These are phyloP conservation scores for Botrytis paeoniae DNA, from an alignment of 2,329 filamentous ascomycete genomes.

Conservation along the genomic window DNA sequence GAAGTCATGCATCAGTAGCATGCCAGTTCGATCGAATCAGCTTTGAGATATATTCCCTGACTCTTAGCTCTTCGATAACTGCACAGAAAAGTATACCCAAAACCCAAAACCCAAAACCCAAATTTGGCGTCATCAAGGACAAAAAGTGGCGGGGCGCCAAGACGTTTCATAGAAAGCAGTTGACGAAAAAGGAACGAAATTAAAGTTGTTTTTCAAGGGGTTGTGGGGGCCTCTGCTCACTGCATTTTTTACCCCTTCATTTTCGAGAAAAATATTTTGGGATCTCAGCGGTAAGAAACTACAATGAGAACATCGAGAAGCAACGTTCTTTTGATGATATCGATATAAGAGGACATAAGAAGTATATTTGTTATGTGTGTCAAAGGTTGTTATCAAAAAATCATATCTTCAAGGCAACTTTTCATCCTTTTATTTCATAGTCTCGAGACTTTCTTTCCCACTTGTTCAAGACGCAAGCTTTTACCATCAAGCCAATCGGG, in stretches of 20 bases:
- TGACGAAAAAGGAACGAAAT: not conserved
- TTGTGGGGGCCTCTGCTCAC: not conserved
- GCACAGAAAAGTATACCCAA: not conserved
- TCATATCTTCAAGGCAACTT: not conserved
- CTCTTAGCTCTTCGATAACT: not conserved
- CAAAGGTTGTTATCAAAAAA: not conserved
- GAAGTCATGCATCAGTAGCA: not conserved
- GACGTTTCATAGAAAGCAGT: not conserved
- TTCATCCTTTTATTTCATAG: not conserved
- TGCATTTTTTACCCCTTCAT: constrained; percentile 6
- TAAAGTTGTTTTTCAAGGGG: not conserved
- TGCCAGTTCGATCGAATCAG: not conserved
- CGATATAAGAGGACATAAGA: not conserved
- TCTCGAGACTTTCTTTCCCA: not conserved
- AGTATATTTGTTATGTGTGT: not conserved
- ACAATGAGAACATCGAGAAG: not conserved
- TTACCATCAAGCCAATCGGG: not conserved
- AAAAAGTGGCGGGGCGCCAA: not conserved
- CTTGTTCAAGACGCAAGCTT: not conserved
- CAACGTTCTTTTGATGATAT: not conserved
- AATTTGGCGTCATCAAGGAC: not conserved
- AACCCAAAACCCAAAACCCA: not conserved
- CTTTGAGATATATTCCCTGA: not conserved
- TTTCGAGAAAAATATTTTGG: not conserved
- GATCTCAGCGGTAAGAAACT: not conserved